Conservation (phyloP, 306 rosid species). For the Urtica urens region DNA sequence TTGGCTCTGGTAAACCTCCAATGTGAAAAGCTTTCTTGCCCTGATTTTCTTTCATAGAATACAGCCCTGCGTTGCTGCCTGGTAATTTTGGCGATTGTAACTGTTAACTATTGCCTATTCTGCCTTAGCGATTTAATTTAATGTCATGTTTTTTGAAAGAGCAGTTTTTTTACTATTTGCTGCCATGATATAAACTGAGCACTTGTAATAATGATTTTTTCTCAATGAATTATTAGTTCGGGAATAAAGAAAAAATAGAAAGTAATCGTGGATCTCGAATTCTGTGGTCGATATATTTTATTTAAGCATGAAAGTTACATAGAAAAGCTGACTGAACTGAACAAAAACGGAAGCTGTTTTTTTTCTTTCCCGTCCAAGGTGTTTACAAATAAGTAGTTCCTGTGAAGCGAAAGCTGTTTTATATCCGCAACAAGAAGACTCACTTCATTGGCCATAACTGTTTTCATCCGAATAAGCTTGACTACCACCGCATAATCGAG, state of each 20-base stretch:
- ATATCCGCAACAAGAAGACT: no score
- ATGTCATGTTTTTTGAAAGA: constrained; percentile 7
- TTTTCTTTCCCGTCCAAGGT: no score
- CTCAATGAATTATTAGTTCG: constrained; percentile 12
- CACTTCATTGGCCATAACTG: no score
- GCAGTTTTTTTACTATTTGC: constrained; percentile 18
- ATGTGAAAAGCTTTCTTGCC: constrained; percentile 28
- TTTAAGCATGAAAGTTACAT: no score
- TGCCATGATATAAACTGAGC: constrained; percentile 11
- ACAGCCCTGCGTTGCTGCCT: constrained; percentile 9
- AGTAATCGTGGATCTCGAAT: not conserved
- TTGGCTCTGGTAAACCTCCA: constrained; percentile 64
- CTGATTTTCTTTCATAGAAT: constrained; percentile 6
- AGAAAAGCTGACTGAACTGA: no score
- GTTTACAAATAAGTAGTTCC: no score
- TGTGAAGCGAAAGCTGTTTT: no score
- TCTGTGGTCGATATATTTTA: not conserved
- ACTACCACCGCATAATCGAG: no score
- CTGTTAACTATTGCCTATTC: constrained; percentile 13
- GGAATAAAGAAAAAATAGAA: no score
- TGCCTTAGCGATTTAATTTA: constrained; percentile 5
- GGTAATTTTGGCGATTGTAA: constrained; percentile 10
- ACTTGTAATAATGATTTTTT: not conserved
- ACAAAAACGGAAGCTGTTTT: no score
- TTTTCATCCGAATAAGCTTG: no score